These are phyloP conservation scores for Friedmanniomyces simplex DNA, from an alignment of 495 filamentous ascomycete species.

Conservation along the genomic window DNA sequence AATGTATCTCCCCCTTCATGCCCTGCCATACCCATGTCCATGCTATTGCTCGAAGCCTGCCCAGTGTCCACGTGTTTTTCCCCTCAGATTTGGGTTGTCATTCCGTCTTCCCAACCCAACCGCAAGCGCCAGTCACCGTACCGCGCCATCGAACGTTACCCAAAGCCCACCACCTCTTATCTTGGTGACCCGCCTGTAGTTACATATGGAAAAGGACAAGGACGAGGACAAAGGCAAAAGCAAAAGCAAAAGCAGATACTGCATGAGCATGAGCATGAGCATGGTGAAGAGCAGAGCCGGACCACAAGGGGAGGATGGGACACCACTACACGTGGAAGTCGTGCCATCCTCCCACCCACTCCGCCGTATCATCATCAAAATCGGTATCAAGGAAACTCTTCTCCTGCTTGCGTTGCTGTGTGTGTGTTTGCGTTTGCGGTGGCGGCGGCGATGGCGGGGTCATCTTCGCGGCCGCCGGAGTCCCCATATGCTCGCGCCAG, in stretches of 20 bases:
- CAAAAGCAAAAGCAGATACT: background rate
- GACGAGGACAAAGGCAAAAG: too few species aligned
- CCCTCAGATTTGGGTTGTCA: background rate
- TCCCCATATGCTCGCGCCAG: constrained; percentile 14
- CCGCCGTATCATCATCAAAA: constrained; percentile 48
- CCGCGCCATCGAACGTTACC: too few species aligned
- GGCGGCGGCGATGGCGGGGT: background rate
- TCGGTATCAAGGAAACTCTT: constrained; percentile 22
- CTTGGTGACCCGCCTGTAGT: background rate
- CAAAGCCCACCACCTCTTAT: background rate
- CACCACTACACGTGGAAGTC: constrained; percentile 36
- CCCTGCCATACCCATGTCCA: background rate
- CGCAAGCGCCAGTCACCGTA: too few species aligned
- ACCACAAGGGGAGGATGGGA: constrained; percentile 3
- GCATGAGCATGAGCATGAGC: too few species aligned
- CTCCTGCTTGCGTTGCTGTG: constrained; percentile 11
- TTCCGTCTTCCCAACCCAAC: background rate
- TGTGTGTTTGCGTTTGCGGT: background rate
- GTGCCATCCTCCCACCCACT: constrained; percentile 86
- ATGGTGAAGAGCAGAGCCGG: background rate
- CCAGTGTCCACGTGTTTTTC: background rate
- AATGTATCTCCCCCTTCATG: background rate
- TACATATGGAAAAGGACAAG: background rate
- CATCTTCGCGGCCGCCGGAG: background rate
- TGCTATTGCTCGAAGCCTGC: too few species aligned